Evolutionary conservation across 2,329 filamentous ascomycete species (phyloP), one percentile per base, ranked within the genome.

Genomic region (Trichophyton benhamiae): DNA sequence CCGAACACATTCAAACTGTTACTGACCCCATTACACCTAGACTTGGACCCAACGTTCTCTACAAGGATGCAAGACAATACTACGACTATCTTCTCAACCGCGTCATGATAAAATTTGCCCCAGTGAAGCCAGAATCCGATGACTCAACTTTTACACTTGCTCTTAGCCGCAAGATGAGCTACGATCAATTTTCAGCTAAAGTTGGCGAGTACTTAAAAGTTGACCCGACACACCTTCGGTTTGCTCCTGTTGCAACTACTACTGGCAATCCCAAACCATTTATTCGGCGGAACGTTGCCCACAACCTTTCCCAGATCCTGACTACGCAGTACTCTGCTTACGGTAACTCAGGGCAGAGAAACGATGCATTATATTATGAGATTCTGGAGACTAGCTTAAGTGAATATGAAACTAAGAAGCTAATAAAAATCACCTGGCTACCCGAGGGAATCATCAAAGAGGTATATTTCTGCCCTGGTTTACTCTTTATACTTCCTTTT

Each of bases 81-180:
- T 99, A 99, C 72, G 94, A 99, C 69, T 96, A 95, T 72, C 81
- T 99, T 2, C 79, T 92, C 65, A 90, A 95, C 74, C 88, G 88
- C 72, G 86, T 89, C 70, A 83, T 82, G 3, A 84, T 99, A 42
- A 85, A 82, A 58, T 95, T 99, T 70, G 82, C 84, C 58, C 87
- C 91, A 68, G 71, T 83, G 78, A 65, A 70, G 63, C 65, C 73
- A 36, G 72, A 79, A 36, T 75, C 73, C 36, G 72, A 79, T 27
- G 75, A 85, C 62, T 84, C 86, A 48, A 81, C 85, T 0, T 96
- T 99, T 69, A 83, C 83, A 2, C 75, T 99, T 58, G 85, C 86
- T 0, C 79, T 99, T 49, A 96, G 87, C 71, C 86, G 87, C 63
- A 96, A 94, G 76, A 89, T 95, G 77, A 87, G 81, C 3, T 99